These are phyloP conservation scores for Lizonia empirigonia DNA, from an alignment of 2,329 filamentous ascomycete species.

Conservation along the genomic window DNA sequence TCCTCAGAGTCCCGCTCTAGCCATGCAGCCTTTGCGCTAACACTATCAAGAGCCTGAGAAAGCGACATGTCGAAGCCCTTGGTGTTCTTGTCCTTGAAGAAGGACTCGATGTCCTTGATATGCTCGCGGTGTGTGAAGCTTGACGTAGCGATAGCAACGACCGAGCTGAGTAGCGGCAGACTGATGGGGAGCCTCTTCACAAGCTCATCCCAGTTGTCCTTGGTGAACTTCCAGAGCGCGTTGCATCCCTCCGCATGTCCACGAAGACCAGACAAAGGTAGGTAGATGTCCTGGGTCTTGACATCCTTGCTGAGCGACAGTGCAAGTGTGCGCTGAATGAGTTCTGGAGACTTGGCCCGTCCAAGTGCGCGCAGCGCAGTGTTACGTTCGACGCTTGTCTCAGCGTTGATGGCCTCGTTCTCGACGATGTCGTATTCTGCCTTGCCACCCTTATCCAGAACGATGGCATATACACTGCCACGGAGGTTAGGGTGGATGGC, in stretches of 20 bases:
- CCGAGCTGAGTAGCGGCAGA: slow-evolving; percentile 80
- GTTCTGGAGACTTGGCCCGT: slow-evolving; percentile 73
- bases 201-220: slow-evolving; percentile 85
- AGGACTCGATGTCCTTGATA: slow-evolving; percentile 74
- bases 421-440: slow-evolving; percentile 83
- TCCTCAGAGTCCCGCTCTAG: slow-evolving; percentile 76
- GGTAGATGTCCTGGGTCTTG: slow-evolving; percentile 93
- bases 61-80: slow-evolving; percentile 87
- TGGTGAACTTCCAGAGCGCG: slow-evolving; percentile 82
- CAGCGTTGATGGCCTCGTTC: slow-evolving; percentile 74
- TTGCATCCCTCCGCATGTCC: slow-evolving; percentile 77
- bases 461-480: slow-evolving; percentile 83
- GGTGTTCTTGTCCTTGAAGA: slow-evolving; percentile 82
- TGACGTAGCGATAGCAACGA: slow-evolving; percentile 81
- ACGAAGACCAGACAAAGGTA: slow-evolving; percentile 80
- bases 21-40: slow-evolving; percentile 85
- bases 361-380: slow-evolving; percentile 85
- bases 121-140: slow-evolving; percentile 81
- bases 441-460: slow-evolving; percentile 80
- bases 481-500: slow-evolving; percentile 93
- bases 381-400: slow-evolving; percentile 86
- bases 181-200: slow-evolving; percentile 83
- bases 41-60: slow-evolving; percentile 85
- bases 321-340: slow-evolving; percentile 80
- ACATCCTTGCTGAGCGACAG: slow-evolving; percentile 79